Conservation (phyloP, 257 asterid species). For the Pogostemon cablin region DNA sequence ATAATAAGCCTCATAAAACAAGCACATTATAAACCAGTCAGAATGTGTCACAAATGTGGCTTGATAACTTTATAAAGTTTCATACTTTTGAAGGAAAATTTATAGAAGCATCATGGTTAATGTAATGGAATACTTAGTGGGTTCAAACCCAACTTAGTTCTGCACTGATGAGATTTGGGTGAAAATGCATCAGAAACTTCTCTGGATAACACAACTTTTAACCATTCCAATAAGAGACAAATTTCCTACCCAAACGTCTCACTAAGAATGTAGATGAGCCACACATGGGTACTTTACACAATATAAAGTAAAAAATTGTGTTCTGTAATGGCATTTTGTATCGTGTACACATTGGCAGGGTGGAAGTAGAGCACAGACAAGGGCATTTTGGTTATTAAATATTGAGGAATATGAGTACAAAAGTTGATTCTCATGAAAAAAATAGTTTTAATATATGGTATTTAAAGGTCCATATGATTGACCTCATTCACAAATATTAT, state of each 20-base stretch:
- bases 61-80: background rate
- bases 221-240: background rate
- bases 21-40: background rate
- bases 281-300: background rate
- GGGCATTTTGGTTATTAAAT: background rate
- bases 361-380: background rate
- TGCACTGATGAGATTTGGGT: background rate
- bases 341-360: background rate
- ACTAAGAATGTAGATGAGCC: background rate
- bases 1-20: conserved; percentile 15
- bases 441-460: background rate
- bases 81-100: conserved; percentile 1
- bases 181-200: background rate
- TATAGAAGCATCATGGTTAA: conserved; percentile 6
- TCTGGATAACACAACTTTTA: background rate
- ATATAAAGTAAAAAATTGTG: background rate
- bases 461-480: background rate
- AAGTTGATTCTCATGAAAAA: background rate
- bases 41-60: background rate
- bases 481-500: background rate
- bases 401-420: background rate
- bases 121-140: background rate
- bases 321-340: background rate
- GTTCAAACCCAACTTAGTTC: background rate
- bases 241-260: background rate